Percentiles rank a stretch among this genome's conserved stretches.
These are phyloP conservation scores for Penicillium crystallinum DNA, from an alignment of 495 filamentous ascomycete genomes.

Conservation along the genomic window DNA sequence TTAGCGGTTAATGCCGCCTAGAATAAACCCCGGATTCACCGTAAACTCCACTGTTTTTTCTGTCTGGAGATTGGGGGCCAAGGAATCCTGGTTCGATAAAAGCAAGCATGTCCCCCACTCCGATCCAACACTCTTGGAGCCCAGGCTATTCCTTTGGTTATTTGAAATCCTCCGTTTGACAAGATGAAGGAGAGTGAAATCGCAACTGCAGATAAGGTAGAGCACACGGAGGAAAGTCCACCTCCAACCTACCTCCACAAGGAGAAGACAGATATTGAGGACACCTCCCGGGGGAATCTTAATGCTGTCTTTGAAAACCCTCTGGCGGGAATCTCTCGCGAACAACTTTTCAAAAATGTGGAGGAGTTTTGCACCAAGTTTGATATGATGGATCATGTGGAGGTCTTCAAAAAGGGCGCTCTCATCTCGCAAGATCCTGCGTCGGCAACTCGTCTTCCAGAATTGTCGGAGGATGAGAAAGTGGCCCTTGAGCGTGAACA, in stretches of 20 bases:
- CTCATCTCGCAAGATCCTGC: conserved; percentile 47
- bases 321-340: conserved; percentile 42
- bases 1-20: neutral
- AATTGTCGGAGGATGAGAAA: conserved; percentile 44
- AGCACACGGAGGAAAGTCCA: conserved; percentile 6
- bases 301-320: conserved; percentile 46
- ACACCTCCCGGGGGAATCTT: conserved; percentile 13
- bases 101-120: neutral
- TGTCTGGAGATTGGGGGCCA: neutral
- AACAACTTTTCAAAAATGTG: conserved; percentile 45
- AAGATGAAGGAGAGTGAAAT: conserved; percentile 10
- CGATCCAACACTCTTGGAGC: neutral
- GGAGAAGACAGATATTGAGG: conserved; percentile 15
- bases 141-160: neutral
- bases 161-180: neutral
- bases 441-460: conserved; percentile 33
- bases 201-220: neutral
- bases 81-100: neutral
- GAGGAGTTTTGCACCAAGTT: conserved; percentile 44
- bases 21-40: neutral
- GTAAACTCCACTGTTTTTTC: neutral
- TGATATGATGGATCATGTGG: conserved; percentile 38
- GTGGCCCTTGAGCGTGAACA: conserved; percentile 40
- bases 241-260: conserved; percentile 3
- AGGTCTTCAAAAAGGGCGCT: conserved; percentile 49